Percentiles rank a stretch among this genome's conserved stretches.
Conservation (phyloP, 345 rosid species). For the Salix koriyanagi region DNA sequence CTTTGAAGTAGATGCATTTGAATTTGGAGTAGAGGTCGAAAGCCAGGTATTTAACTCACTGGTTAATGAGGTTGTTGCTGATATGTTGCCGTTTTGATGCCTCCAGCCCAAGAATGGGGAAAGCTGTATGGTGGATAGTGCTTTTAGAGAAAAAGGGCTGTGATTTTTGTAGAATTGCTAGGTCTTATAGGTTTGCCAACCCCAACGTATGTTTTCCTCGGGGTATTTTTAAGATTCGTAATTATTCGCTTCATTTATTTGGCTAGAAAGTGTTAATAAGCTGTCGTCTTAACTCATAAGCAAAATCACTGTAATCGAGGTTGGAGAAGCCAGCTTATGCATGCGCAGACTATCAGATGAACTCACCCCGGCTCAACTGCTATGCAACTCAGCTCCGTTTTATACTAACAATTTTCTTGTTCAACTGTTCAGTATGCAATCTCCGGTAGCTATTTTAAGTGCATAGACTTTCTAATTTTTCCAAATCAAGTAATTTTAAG, state of each 20-base stretch:
- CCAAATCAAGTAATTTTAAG: neutral
- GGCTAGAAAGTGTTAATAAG: constrained; percentile 2
- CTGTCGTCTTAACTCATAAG: neutral
- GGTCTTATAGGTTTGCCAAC: too few relatives aligned
- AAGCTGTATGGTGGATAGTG: neutral
- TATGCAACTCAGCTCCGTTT: neutral
- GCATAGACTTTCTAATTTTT: neutral
- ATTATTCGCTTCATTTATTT: constrained; percentile 4
- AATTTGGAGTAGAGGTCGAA: constrained; percentile 56
- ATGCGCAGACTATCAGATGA: neutral
- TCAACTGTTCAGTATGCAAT: neutral
- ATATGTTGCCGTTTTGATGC: constrained; percentile 29
- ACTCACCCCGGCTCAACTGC: neutral
- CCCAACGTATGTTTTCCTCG: neutral
- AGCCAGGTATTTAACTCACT: constrained; percentile 47
- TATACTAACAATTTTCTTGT: neutral
- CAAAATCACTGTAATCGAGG: neutral
- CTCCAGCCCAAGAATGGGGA: neutral
- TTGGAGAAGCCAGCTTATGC: neutral
- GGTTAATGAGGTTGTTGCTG: constrained; percentile 61
- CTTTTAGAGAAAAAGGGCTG: neutral
- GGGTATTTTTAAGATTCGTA: neutral
- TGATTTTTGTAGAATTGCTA: neutral
- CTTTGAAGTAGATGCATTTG: constrained; percentile 62
- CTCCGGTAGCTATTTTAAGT: neutral